Base-by-base conservation (phyloP, 345 rosid genomes). In the Aquilaria sinensis region DNA sequence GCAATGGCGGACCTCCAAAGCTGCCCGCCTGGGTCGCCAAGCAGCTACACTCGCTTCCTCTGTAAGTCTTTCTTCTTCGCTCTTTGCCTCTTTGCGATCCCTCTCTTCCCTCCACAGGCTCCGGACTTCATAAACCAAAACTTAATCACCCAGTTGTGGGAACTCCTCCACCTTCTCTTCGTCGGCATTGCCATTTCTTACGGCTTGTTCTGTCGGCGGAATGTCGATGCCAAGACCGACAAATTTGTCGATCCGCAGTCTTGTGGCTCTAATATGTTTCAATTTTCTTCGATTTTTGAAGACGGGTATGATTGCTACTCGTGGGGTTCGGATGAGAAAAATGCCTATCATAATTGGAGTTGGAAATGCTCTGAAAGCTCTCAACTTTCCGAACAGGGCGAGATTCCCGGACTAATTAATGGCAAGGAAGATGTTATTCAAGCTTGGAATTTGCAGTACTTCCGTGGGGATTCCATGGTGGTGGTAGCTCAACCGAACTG, bases 131-230 rank as follows among this genome's bases (percentile, higher is more conserved):
- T 92, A 58, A 76, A 67, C 23, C 81, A 76, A 59, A 77, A 81
- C 3, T 3, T 82, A 2, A 32, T 86, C 46, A 78, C 79, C 61
- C 76, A 80, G 75, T 83, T 86, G 61, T 90, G 97, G 98, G 97
- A 83, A 58, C 92, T 83, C 15, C 55, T 81, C 58, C 90, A 83
- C 43, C 81, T 80, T 52, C 74, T 84, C 8, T 81, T 92, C 75
- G 67, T 93, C 53, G 96, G 97, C 72, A 67, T 93, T 71, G 97
- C 89, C 60, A 87, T 88, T 53, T 86, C 90, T 31, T 93, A 88
- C 75, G 98, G 97, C 64, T 72, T 93, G 77, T 83, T 83, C 83
- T 66, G 94, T 75, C 78, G 84, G 53, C 80, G 90, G 63, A 87
- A 70, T 72, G 69, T 62, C 49, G 85, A 78, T 8, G 52, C 62